Evolutionary conservation across 23 red algal species (phyloP), one percentile per base, ranked within the genome.

Genomic region (Gracilaria domingensis): DNA sequence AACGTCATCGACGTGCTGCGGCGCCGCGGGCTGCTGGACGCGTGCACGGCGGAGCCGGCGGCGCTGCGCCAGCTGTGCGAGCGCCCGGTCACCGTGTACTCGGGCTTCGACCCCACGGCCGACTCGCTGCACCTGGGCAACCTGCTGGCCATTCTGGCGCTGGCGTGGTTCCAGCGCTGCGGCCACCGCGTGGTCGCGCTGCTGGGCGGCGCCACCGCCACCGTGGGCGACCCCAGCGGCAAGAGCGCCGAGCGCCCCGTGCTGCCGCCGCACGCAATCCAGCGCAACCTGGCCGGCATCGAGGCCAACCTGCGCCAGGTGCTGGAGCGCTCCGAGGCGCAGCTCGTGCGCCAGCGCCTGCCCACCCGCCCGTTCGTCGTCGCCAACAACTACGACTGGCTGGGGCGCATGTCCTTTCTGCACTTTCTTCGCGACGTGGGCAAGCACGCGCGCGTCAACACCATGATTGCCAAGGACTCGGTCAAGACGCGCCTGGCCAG

Each of bases 101-200:
- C 89, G 2, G 97, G 93, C 24, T 98, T 98, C 71, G 97, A 98
- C 74, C 97, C 97, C 38, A 98, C 97, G 0, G 97, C 97, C 20
- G 93, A 98, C 73, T 96, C 93, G 57, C 91, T 98, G 39, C 97
- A 98, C 67, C 34, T 98, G 34, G 97, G 97, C 54, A 98, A 98
- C 67, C 87, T 96, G 51, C 75, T 98, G 12, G 97, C 87, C 79
- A 89, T 98, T 45, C 23, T 98, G 26, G 75, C 91, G 28, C 82
- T 98, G 55, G 86, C 91, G 13, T 98, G 97, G 93, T 98, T 98
- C 75, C 94, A 96, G 66, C 45, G 77, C 13, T 90, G 77, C n/a
- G 97, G 97, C 0, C 97, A 98, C 70, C 66, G 87, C 34, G 88
- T 94, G 0, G 84, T 96, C 3, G 89, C 93, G 21, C 26, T 98